These are phyloP conservation scores for Penicillium desertorum DNA, from an alignment of 495 filamentous ascomycete species.

Conservation along the genomic window DNA sequence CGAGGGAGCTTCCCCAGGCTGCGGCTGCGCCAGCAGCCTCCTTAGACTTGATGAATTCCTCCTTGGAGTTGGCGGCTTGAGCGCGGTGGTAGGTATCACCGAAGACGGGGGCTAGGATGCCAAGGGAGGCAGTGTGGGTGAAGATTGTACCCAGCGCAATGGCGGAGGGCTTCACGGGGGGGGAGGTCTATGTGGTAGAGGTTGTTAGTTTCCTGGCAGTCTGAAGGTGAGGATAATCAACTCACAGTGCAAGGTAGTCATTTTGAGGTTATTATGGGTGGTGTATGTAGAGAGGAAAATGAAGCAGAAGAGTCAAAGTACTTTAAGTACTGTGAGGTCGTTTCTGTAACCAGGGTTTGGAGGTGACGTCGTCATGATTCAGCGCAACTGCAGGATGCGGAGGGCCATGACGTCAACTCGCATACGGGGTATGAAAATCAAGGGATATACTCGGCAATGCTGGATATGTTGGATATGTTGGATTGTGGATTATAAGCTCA, in stretches of 20 bases:
- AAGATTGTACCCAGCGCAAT: constrained; percentile 94
- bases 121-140: constrained; percentile 80
- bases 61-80: constrained; percentile 87
- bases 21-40: constrained; percentile 85
- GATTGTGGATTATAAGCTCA: not conserved
- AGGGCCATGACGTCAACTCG: constrained; percentile 30
- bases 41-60: constrained; percentile 92
- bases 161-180: constrained; percentile 91
- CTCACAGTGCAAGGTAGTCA: constrained; percentile 67
- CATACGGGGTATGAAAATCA: constrained; percentile 1
- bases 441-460: not conserved
- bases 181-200: constrained; percentile 66
- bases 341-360: constrained; percentile 18
- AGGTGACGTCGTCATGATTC: constrained; percentile 50
- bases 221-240: constrained; percentile 12
- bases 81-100: constrained; percentile 94
- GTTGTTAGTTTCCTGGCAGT: constrained; percentile 6
- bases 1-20: constrained; percentile 85
- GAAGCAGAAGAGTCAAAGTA: not conserved
- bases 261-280: constrained; percentile 33
- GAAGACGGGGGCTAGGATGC: constrained; percentile 85
- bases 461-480: not conserved
- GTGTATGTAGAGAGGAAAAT: constrained; percentile 2
- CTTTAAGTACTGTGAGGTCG: constrained; percentile 5
- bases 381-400: constrained; percentile 17